A percentile compares a stretch with the other conserved stretches of the same genome.
phyloP scores from a whole-genome alignment of 108 stramenopile genomes.

The Aurantiochytrium sp. region DNA sequence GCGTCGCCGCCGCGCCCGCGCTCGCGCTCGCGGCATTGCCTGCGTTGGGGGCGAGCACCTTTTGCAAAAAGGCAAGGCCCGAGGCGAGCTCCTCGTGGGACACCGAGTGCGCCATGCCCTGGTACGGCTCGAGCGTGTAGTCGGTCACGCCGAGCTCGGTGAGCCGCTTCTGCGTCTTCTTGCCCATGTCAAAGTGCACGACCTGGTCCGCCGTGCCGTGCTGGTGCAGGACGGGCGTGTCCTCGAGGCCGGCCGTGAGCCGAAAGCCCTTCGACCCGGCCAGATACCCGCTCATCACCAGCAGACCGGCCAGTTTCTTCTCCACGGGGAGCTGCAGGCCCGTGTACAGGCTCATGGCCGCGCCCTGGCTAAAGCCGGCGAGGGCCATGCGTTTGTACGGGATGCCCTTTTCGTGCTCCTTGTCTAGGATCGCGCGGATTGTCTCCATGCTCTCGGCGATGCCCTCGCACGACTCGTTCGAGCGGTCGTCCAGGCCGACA shows the following conservation, averaged over 20 bases:
- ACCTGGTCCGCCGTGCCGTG: constrained; percentile 80
- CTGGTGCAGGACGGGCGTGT: constrained; percentile 74
- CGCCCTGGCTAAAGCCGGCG: constrained; percentile 89
- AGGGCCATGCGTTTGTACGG: constrained; percentile 80
- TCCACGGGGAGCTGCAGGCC: constrained; percentile 72
- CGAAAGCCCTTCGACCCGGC: constrained; percentile 67
- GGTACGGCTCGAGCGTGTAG: constrained; percentile 71
- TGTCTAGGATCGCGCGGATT: constrained; percentile 64
- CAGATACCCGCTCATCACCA: constrained; percentile 77
- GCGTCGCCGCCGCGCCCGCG: constrained; percentile 67
- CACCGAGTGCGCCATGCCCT: constrained; percentile 72
- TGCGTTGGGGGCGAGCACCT: constrained; percentile 65
- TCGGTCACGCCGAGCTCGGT: constrained; percentile 59
- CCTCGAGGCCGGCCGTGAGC: constrained; percentile 55
- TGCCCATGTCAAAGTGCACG: constrained; percentile 66
- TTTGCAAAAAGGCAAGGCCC: constrained; percentile 61
- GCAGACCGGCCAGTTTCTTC: constrained; percentile 70
- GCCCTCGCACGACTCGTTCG: constrained; percentile 77
- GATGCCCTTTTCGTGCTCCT: constrained; percentile 56
- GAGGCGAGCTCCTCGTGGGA: constrained; percentile 66
- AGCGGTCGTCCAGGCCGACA: constrained; percentile 64
- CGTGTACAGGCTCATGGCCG: constrained; percentile 74
- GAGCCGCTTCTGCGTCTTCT: constrained; percentile 62
- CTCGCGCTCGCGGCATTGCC: constrained; percentile 38
- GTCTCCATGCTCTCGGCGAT: constrained; percentile 62